Evolutionary conservation across 1,284 basidiomycete genomes (phyloP), one percentile per base, ranked within the genome.

Genomic region (Cystobasidiaceae sp.): DNA sequence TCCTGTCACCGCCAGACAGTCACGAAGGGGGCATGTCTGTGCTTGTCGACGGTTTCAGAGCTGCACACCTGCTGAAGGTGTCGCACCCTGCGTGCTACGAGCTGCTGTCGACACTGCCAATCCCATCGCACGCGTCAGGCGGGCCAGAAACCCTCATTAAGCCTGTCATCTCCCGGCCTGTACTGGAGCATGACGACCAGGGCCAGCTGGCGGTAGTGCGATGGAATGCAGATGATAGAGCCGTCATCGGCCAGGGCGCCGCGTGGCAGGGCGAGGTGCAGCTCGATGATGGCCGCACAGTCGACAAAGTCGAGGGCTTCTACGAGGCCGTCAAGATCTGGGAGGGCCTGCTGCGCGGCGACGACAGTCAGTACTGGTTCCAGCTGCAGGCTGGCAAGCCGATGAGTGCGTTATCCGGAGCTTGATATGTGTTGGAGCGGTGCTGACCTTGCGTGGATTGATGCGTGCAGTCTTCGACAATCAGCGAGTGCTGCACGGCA

Each of bases 161-260:
- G 67, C 88, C 91, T 0, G 81, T 88, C 0, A 77, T 90, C 0
- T 50, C 62, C 3, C 56, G 62, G 21, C 72, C 74, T 1, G 70
- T 72, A 0, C 72, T 81, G 41, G 79, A 81, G n/a, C 87, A 91
- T 72, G 85, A 89, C 67, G 66, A 77, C 2, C 82, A 82, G 4
- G 85, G 85, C 0, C 83, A 86, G 59, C 81, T 97, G 0, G 77
- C 81, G 1, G 86, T 90, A 69, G 86, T 97, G 13, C 79, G 93
- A 44, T 97, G 93, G 89, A 98, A 97, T 75, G 94, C 93, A 68
- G 90, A 94, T 72, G 94, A 98, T 76, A 80, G 94, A 50, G 91
- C 89, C 67, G 86, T 87, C 0, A 82, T 94, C 0, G 78, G 77
- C 0, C 70, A 81, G 80, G 78, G 68, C 77, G 82, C 72, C 64